Evolutionary conservation across 2,329 filamentous ascomycete species (phyloP), one percentile per base, ranked within the genome.

Genomic region (Sporothrix brunneoviolacea): DNA sequence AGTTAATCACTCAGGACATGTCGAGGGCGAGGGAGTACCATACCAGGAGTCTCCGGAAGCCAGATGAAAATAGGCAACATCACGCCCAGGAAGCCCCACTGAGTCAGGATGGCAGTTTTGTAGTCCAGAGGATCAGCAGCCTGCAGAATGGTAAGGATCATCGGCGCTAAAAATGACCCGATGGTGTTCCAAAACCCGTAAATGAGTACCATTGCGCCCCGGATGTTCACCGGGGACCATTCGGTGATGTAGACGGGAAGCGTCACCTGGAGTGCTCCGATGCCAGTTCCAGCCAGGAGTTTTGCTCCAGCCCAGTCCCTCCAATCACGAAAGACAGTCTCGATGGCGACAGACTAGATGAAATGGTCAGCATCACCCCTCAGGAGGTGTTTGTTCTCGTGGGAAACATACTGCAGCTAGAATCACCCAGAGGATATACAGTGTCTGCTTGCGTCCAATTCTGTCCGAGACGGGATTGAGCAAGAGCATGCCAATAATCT

Each of bases 21-120:
- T n/a, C n/a, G n/a, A n/a, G n/a, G n/a, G n/a, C n/a, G n/a, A n/a
- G n/a, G n/a, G n/a, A n/a, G n/a, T n/a, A n/a, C n/a, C n/a, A n/a
- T n/a, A n/a, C n/a, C n/a, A n/a, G 19, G 50, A 4, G 56, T 54
- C 19, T 58, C 56, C 4, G 56, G 56, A 13, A 58, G 50, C 49
- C 51, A 55, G 15, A 58, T 2, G 22, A 55, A 58, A n/a, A 58
- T 55, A n/a, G 49, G 48, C 18, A 57, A 22, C 56, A 58, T 57
- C 9, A 56, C 27, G 2, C 53, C 56, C n/a, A 58, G 27, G 15
- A 57, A 57, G 4, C 21, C 54, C 56, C 56, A 58, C 33, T 57
- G 54, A 2, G 54, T 55, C 33, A 51, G 19, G 42, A 55, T 58
- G 13, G 56, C 52, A 8, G 28, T 35, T 21, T 39, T 49, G 36